These are phyloP conservation scores for Cyclanthera cordifolia DNA, from an alignment of 306 rosid species.

Conservation along the genomic window DNA sequence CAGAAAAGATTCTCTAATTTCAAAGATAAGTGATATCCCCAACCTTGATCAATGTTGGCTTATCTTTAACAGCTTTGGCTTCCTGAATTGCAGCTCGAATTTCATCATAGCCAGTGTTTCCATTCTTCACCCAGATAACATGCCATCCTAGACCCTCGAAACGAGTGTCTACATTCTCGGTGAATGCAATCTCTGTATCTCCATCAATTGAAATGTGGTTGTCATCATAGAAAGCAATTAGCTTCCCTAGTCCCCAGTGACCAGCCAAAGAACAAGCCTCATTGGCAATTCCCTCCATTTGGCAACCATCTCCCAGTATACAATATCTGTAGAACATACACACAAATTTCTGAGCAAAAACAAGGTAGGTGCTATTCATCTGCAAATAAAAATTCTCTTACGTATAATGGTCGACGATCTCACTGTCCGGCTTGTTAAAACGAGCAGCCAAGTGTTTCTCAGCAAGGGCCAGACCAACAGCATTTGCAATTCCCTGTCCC, in stretches of 20 bases:
- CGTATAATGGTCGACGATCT: slow-evolving; percentile 94
- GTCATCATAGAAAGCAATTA: slow-evolving; percentile 89
- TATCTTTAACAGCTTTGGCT: slow-evolving; percentile 84
- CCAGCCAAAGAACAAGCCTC: slow-evolving; percentile 91
- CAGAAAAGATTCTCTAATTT: neutral
- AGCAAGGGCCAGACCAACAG: slow-evolving; percentile 94
- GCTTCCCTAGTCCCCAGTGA: slow-evolving; percentile 97
- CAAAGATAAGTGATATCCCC: slow-evolving; percentile 11
- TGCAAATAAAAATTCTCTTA: slow-evolving; percentile 22
- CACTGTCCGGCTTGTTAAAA: slow-evolving; percentile 78
- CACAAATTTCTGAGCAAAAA: neutral
- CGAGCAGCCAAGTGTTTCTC: slow-evolving; percentile 98
- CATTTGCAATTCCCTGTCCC: slow-evolving; percentile 97
- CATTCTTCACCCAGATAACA: slow-evolving; percentile 95
- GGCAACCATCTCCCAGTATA: slow-evolving; percentile 92
- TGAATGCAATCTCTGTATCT: slow-evolving; percentile 83
- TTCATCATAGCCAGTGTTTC: slow-evolving; percentile 85
- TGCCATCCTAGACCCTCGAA: slow-evolving; percentile 96
- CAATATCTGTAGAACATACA: slow-evolving; percentile 38
- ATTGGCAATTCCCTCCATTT: slow-evolving; percentile 95
- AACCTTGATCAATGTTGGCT: slow-evolving; percentile 89
- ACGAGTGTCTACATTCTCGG: slow-evolving; percentile 76
- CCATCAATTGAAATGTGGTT: slow-evolving; percentile 99
- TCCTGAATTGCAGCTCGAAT: slow-evolving; percentile 94
- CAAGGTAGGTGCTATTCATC: neutral